Base-by-base conservation (phyloP, 257 asterid genomes). In the Solanum pinnatisectum region DNA sequence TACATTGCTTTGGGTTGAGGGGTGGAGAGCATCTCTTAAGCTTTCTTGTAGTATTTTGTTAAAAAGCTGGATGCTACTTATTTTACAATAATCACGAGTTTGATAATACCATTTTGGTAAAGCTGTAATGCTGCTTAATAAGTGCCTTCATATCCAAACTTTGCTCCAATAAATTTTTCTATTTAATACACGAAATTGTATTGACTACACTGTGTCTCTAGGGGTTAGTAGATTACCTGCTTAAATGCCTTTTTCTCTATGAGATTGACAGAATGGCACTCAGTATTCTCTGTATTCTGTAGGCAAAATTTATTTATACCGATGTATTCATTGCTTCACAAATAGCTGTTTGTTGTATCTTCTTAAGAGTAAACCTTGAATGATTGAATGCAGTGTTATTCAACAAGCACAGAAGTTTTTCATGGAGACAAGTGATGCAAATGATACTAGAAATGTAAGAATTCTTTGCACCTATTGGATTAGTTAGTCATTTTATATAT, bases 401-500 rank as follows among this genome's bases (percentile, higher is more conserved):
- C 99, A 94, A 91, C 98, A 95, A 87, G 92, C 94, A 35, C 99
- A 97, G 89, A 97, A 95, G 87, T 93, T 94, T 90, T 90, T 93
- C 90, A 91, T 93, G 96, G 99, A 96, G 95, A 91, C 95, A 42
- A 96, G 84, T 88, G 96, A 91, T 36, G 90, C 96, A n/a, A 73
- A 95, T 27, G 98, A 95, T 92, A 86, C 94, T 74, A 92, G 98
- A 92, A 96, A 93, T 93, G 99, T 97, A 95, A 96, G 86, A 67
- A 71, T 89, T 76, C 67, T 94, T 86, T 85, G 82, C 79, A 36
- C 74, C 87, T 32, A 86, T 73, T 86, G 44, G 18, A 81, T 81
- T 46, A 44, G 67, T 46, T 81, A 16, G 67, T 81, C 68, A 15
- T 44, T 42, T 18, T 8, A 27, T 79, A 14, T 18, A 44, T 2